phyloP scores from a whole-genome alignment of 2,329 filamentous ascomycete species.

The Ophiostoma australiae region DNA sequence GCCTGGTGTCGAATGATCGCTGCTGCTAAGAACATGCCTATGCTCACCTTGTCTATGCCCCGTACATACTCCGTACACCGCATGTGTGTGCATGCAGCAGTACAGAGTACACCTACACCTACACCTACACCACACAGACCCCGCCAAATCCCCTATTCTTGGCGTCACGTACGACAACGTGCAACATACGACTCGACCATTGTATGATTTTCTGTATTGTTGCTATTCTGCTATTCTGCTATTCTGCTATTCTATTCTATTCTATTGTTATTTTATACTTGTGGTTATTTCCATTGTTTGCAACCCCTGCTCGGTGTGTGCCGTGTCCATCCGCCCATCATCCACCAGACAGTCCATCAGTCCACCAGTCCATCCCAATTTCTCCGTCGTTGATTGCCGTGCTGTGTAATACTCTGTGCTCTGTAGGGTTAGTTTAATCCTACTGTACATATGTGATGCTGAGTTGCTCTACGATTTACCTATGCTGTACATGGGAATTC shows the following conservation, averaged over 20 bases:
- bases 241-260: neutral
- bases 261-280: neutral
- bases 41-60: too few relatives aligned
- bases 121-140: too few relatives aligned
- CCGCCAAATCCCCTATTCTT: neutral
- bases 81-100: too few relatives aligned
- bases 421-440: neutral
- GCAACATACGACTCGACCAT: neutral
- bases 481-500: too few relatives aligned
- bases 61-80: too few relatives aligned
- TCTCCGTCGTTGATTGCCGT: neutral
- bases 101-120: too few relatives aligned
- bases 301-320: neutral
- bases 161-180: slow-evolving; percentile 4
- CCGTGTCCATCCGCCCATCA: neutral
- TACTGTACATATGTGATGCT: too few relatives aligned
- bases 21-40: too few relatives aligned
- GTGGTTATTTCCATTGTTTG: neutral
- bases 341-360: neutral
- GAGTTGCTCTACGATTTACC: too few relatives aligned
- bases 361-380: neutral
- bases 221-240: neutral
- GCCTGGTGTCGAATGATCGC: too few relatives aligned
- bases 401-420: neutral
- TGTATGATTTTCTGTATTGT: neutral